phyloP scores from a whole-genome alignment of 2,329 filamentous ascomycete genomes.

The Alternaria longipes region DNA sequence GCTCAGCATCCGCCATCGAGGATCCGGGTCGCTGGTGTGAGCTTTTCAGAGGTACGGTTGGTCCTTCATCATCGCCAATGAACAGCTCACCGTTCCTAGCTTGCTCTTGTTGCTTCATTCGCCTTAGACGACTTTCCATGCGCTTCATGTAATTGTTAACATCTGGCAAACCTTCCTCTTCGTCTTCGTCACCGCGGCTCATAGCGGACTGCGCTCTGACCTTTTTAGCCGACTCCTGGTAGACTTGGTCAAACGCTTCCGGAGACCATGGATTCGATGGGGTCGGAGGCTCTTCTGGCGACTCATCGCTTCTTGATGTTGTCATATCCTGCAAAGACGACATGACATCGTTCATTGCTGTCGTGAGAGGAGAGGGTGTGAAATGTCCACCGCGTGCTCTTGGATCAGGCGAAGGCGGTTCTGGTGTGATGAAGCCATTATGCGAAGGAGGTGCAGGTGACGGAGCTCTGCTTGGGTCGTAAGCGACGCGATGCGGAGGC shows the following conservation, averaged over 20 bases:
- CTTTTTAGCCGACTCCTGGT: constrained; percentile 53
- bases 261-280: constrained; percentile 85
- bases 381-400: constrained; percentile 47
- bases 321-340: constrained; percentile 90
- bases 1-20: constrained; percentile 47
- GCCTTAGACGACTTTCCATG: constrained; percentile 84
- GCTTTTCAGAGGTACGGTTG: constrained; percentile 70
- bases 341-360: constrained; percentile 98
- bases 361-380: constrained; percentile 90
- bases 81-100: constrained; percentile 60
- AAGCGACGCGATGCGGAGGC: constrained; percentile 74
- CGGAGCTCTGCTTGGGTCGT: constrained; percentile 55
- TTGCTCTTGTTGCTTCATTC: constrained; percentile 66
- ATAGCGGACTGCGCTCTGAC: constrained; percentile 73
- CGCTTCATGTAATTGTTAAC: constrained; percentile 87
- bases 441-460: constrained; percentile 46
- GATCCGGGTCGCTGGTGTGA: constrained; percentile 53
- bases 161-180: constrained; percentile 70
- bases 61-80: constrained; percentile 53
- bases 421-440: constrained; percentile 66
- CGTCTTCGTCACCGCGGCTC: constrained; percentile 67
- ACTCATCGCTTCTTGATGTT: constrained; percentile 62
- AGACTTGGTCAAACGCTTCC: constrained; percentile 76
- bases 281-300: constrained; percentile 64
- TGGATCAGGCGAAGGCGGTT: constrained; percentile 70